phyloP scores from a whole-genome alignment of 2,329 filamentous ascomycete genomes.

The Colletotrichum australisinense region DNA sequence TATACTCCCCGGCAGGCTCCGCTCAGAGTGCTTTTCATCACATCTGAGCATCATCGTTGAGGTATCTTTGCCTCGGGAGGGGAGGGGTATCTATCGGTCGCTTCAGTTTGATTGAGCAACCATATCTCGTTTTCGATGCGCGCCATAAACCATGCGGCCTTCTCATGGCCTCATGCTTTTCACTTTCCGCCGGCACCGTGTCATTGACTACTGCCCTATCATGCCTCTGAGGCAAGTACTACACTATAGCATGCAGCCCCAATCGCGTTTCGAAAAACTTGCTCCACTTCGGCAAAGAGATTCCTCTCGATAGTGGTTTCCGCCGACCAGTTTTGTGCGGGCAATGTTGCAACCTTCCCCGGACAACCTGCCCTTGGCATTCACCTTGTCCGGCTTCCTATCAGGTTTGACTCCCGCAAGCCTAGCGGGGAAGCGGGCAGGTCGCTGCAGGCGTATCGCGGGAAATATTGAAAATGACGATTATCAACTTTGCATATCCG shows the following conservation, averaged over 20 bases:
- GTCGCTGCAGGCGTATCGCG: not conserved
- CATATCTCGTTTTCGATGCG: not conserved
- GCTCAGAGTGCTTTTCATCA: not conserved
- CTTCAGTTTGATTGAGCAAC: not conserved
- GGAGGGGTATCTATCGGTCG: not conserved
- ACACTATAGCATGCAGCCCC: no score
- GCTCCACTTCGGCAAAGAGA: not conserved
- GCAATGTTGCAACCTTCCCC: not conserved
- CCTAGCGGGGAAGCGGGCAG: not conserved
- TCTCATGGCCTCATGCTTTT: not conserved
- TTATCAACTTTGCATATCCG: not conserved
- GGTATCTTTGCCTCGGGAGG: conserved; percentile 4
- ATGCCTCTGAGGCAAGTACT: not conserved
- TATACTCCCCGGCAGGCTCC: conserved; percentile 10
- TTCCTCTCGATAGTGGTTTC: not conserved
- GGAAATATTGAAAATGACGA: not conserved
- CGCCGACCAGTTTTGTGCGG: not conserved
- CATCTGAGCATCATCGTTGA: conserved; percentile 1
- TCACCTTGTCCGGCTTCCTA: not conserved
- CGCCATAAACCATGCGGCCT: not conserved
- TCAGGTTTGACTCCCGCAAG: not conserved
- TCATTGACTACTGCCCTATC: no score
- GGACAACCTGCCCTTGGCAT: not conserved
- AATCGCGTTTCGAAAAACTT: not conserved
- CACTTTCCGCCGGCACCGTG: no score